Evolutionary conservation across 345 rosid species (phyloP), one percentile per base, ranked within the genome.

Genomic region (Eutrema japonicum): DNA sequence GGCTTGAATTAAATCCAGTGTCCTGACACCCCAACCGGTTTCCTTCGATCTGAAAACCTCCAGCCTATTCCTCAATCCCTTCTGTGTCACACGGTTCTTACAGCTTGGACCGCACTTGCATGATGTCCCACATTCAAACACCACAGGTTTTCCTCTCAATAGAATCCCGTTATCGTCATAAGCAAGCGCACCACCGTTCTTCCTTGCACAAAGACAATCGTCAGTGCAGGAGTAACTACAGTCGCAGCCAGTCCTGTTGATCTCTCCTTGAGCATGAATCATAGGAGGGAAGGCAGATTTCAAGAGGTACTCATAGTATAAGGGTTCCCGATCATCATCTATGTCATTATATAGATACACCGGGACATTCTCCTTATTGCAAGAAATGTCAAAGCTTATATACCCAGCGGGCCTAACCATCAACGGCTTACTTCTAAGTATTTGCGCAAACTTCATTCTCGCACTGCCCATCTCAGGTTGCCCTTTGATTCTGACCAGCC

Each of bases 21-120:
- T 83, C 83, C 93, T 80, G 32, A 95, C 91, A 42, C 88, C 93
- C 97, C 96, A 95, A 12, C 92, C 89, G 0, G 90, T 86, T 79
- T 87, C 93, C 72, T 72, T 84, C 0, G 96, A 87, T 78, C 93
- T 84, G 73, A 89, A 95, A 64, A 95, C 87, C 75, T 95, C 99
- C 75, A 92, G 77, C 71, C 82, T 86, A 40, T 80, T 72, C 64
- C 77, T 90, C 81, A 85, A 54, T 45, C 99, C 99, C 51, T 71
- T 84, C 47, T 90, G 99, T 7, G 88, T 11, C 11, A 90, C 91
- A 46, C 96, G 87, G 64, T 85, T 95, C 40, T 84, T 77, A 60
- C 99, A 95, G 33, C 43, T 69, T 0, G 82, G 85, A 7, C 91
- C 86, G 22, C 99, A 95, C 73, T 71, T 81, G 64, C 94, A 95